Percentiles rank a stretch among this genome's conserved stretches.
Evolutionary conservation across 1,139 yeast species (phyloP).

Genomic region (Kodamaea suecica): DNA sequence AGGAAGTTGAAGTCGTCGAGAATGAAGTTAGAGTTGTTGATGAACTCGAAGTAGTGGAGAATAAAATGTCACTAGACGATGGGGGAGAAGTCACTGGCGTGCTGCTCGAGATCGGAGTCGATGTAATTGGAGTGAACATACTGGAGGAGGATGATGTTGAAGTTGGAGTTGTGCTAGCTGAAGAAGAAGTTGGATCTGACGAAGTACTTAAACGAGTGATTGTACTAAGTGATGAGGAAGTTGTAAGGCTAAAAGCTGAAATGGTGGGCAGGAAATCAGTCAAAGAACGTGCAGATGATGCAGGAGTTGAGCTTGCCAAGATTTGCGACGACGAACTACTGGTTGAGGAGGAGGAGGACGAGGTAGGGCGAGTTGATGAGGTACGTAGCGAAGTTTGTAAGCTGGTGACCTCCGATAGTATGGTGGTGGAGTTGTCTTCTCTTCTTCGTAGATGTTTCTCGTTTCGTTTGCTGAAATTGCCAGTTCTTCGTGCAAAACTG

Average conservation of each 20-base stretch:
- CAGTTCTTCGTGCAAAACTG: too few relatives aligned
- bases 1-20: constrained; percentile 1
- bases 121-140: neutral
- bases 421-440: too few relatives aligned
- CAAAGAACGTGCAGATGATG: constrained; percentile 3
- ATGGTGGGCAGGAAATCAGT: constrained; percentile 3
- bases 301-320: neutral
- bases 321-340: neutral
- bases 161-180: neutral
- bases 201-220: constrained; percentile 1
- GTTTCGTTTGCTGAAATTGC: too few relatives aligned
- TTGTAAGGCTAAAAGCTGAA: neutral
- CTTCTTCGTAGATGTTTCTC: too few relatives aligned
- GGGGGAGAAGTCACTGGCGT: neutral
- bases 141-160: neutral
- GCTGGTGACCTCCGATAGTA: too few relatives aligned
- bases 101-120: neutral
- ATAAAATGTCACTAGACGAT: neutral
- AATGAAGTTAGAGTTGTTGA: neutral
- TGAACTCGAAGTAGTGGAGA: neutral
- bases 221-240: neutral
- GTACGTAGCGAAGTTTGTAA: too few relatives aligned
- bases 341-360: too few relatives aligned
- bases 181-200: neutral
- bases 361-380: too few relatives aligned